Evolutionary conservation across 495 filamentous ascomycete genomes (phyloP).

Genomic region (Tricharina praecox): DNA sequence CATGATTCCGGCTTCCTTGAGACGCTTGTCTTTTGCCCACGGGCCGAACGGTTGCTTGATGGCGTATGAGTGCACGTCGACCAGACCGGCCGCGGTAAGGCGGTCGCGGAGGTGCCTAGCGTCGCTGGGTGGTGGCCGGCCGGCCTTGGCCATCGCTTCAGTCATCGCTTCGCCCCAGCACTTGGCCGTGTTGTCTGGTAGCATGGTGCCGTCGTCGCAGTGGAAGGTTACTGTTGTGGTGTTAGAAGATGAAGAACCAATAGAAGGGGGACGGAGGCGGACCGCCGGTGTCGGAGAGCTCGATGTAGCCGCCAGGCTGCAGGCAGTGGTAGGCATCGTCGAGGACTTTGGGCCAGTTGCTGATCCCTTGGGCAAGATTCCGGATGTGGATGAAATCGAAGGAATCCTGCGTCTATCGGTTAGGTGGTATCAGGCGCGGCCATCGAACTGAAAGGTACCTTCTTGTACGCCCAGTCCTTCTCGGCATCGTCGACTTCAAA

Average conservation of each 20-base stretch:
- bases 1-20: slow-evolving; percentile 32
- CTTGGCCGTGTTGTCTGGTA: not conserved
- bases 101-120: not conserved
- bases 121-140: not conserved
- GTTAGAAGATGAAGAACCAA: not conserved
- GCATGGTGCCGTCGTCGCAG: not conserved
- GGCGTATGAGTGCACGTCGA: slow-evolving; percentile 5
- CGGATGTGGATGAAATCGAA: slow-evolving; percentile 3
- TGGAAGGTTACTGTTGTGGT: not conserved
- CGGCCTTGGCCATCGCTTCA: too few relatives aligned
- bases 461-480: not conserved
- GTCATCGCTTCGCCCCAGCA: not conserved
- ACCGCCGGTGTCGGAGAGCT: not conserved
- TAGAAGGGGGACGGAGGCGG: not conserved
- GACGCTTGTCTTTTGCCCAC: slow-evolving; percentile 33
- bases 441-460: not conserved
- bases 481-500: slow-evolving; percentile 5
- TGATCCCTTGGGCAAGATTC: not conserved
- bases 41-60: slow-evolving; percentile 29
- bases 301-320: not conserved
- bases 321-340: not conserved
- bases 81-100: not conserved
- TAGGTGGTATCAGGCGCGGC: not conserved
- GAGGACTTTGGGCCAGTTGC: not conserved
- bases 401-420: not conserved